Conservation (phyloP, 1,284 basidiomycete species). For the Mycosarcoma mackinlayi region DNA sequence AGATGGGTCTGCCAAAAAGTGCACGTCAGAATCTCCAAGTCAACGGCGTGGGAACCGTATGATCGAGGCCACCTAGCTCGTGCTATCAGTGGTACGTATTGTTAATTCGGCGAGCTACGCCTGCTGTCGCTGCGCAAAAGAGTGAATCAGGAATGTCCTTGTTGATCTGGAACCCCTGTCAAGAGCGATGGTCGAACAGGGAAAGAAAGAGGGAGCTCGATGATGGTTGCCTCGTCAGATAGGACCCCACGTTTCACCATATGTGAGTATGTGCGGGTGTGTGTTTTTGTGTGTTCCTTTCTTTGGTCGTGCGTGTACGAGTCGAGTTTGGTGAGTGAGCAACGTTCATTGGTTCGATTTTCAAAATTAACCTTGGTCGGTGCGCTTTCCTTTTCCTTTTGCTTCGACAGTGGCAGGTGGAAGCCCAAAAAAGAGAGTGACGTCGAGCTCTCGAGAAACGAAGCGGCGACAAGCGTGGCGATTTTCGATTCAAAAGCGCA, state of each 20-base stretch:
- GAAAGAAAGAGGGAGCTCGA: neutral
- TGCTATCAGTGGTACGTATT: too few relatives aligned
- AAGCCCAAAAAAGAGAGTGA: neutral
- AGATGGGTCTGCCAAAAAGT: too few relatives aligned
- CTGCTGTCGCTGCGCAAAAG: too few relatives aligned
- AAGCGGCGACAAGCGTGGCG: neutral
- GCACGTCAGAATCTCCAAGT: too few relatives aligned
- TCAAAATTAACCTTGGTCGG: constrained; percentile 1
- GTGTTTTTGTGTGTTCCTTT: neutral
- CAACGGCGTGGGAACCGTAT: too few relatives aligned
- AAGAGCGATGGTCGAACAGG: too few relatives aligned
- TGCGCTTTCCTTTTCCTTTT: constrained; percentile 3
- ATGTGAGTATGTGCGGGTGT: neutral
- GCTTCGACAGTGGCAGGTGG: neutral
- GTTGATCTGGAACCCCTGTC: too few relatives aligned
- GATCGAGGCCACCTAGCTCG: too few relatives aligned
- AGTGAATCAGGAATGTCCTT: too few relatives aligned
- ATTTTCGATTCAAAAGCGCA: too few relatives aligned
- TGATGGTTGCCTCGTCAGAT: neutral
- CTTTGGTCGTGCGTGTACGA: constrained; percentile 1
- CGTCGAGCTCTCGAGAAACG: constrained; percentile 8
- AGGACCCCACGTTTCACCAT: constrained; percentile 1
- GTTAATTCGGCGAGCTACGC: too few relatives aligned
- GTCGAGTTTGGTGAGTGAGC: constrained; percentile 22
- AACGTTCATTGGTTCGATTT: constrained; percentile 21